Evolutionary conservation across 2,329 filamentous ascomycete species (phyloP), one percentile per base, ranked within the genome.

Genomic region (Bipolaris bicolor): DNA sequence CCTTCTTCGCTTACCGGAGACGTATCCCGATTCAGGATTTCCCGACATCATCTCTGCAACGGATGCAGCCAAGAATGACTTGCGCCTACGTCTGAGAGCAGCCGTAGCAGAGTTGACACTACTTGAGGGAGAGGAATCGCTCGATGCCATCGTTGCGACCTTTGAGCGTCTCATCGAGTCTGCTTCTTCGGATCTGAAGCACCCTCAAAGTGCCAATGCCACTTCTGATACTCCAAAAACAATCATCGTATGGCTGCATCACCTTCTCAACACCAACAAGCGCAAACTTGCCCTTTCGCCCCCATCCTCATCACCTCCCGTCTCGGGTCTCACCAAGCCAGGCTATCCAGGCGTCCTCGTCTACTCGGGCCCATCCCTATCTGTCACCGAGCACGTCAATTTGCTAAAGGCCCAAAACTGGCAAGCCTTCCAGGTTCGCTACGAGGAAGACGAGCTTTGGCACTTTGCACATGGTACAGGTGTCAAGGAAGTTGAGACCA

Each of bases 331-430:
- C 34, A 79, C 79, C 0, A 81, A 81, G 55, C 79, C 79, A 1
- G 79, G 79, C 7, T 80, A 81, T 54, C 79, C 79, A 20, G 79
- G 79, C 13, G 68, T 81, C 4, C 68, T 81, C 57, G 57, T 81
- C 31, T 81, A 79, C 57, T 76, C 76, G 3, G 79, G 79, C 0
- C 74, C 77, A 3, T 59, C 64, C 0, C 41, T 53, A 10, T 72
- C 72, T 1, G 77, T 81, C 22, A 67, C 69, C 41, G 76, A 77
- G 39, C 79, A 81, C 57, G 74, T 81, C 34, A 74, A 73, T 36
- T 71, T 70, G 18, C 65, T 81, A 16, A 81, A 80, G 54, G 65
- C 66, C 15, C 71, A 77, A 58, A 80, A 80, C 18, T 81, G 79
- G 79, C 71, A 76, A 43, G 79, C 79, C 0, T 81, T 81, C 50